Base-by-base conservation (phyloP, 1,284 basidiomycete genomes). In the Cutaneotrichosporon spelunceum region DNA sequence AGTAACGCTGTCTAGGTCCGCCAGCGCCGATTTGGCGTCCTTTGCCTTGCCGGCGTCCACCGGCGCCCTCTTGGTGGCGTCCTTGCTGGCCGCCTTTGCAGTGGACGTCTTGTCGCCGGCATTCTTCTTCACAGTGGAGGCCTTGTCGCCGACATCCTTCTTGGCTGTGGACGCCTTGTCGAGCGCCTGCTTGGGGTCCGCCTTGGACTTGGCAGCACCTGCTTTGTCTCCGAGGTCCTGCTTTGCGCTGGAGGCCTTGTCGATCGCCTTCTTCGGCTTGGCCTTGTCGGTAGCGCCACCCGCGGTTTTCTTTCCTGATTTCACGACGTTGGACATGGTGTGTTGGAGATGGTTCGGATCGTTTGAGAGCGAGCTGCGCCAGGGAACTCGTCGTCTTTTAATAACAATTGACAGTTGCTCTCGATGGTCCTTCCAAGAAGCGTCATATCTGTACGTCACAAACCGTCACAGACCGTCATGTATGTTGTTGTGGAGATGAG, bases 131-230 rank as follows among this genome's bases (percentile, higher is more conserved):
- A n/a, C 39, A 7, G 39, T 42, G 39, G 39, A 42, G 7, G 39
- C n/a, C 39, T 42, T 42, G 39, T 42, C 39, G 39, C 39, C 39
- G 39, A 42, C n/a, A 42, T 42, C 39, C n/a, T 42, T 42, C 39
- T 42, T 42, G 13, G 5, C 39, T n/a, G 39, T n/a, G 39, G 39
- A 42, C 14, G 39, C 39, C 39, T 42, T 42, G 39, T 42, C 39
- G 39, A 42, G 14, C 39, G 13, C 39, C 16, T 42, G 39, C 39
- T 42, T 42, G 39, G 39, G 39, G 39, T 42, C 39, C n/a, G n/a
- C 16, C 14, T 21, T 42, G 19, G 14, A 16, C 39, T 42, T 42
- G 16, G 16, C 39, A 42, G 39, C n/a, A 7, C 19, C n/a, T 21
- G 30, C 6, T 10, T 30, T 30, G 10, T 30, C 30, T 30, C 30